A percentile compares a stretch with the other conserved stretches of the same genome.
These are phyloP conservation scores for Colletotrichum lupini DNA, from an alignment of 2,329 filamentous ascomycete species.

Conservation along the genomic window DNA sequence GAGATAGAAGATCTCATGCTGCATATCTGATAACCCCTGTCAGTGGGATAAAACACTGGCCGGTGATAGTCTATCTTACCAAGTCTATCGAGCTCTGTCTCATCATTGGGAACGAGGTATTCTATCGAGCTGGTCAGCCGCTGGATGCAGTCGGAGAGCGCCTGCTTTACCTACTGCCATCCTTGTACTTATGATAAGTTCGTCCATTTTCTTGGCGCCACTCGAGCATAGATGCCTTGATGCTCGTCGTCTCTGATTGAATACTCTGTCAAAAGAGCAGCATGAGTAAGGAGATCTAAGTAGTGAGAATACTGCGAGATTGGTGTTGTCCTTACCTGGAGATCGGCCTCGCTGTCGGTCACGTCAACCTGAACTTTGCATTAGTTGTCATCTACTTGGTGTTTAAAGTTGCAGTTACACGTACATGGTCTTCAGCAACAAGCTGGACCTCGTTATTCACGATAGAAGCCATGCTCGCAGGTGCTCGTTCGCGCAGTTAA, in stretches of 20 bases:
- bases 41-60: background rate
- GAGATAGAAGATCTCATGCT: slow-evolving; percentile 63
- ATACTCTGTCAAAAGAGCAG: background rate
- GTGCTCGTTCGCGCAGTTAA: background rate
- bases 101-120: slow-evolving; percentile 19
- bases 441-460: background rate
- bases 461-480: background rate
- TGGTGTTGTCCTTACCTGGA: background rate
- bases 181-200: slow-evolving; percentile 37
- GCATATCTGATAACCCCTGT: slow-evolving; percentile 49
- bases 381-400: background rate
- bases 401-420: background rate
- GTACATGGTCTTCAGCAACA: background rate
- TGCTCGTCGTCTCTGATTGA: slow-evolving; percentile 38
- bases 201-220: slow-evolving; percentile 14
- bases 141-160: background rate
- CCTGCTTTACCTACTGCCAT: slow-evolving; percentile 4
- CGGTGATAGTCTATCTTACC: background rate
- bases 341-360: background rate
- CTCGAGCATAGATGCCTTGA: slow-evolving; percentile 44
- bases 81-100: slow-evolving; percentile 10
- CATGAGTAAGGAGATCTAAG: background rate
- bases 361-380: background rate
- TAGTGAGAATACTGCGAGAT: too few relatives aligned
- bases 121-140: background rate